A percentile compares a stretch with the other conserved stretches of the same genome.
These are phyloP conservation scores for Globisporangium cederbergense DNA, from an alignment of 352 stramenopile species.

Conservation along the genomic window DNA sequence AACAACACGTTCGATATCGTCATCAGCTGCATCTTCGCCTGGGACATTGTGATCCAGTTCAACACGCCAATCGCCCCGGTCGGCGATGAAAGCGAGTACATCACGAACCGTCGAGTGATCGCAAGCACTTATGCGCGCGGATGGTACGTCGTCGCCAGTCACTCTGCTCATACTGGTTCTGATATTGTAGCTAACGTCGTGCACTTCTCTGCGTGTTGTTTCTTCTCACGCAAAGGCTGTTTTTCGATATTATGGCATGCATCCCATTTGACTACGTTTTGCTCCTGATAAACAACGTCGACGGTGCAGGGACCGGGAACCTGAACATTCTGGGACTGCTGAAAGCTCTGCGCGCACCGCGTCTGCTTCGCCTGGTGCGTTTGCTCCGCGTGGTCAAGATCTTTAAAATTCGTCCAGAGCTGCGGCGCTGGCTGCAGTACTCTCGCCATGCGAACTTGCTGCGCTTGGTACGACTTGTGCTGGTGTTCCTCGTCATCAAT, in stretches of 20 bases:
- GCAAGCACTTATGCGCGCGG: conserved; percentile 49
- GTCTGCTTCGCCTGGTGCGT: conserved; percentile 64
- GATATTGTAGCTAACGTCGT: background rate
- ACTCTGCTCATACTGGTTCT: background rate
- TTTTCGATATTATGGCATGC: conserved; percentile 76
- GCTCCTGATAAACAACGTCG: conserved; percentile 44
- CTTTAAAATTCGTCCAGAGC: conserved; percentile 65
- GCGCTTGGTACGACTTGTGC: conserved; percentile 59
- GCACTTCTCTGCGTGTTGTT: background rate
- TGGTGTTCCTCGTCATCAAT: conserved; percentile 68
- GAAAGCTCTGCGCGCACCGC: conserved; percentile 63
- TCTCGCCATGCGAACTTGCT: conserved; percentile 77
- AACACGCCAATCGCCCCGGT: conserved; percentile 53
- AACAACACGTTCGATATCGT: conserved; percentile 42
- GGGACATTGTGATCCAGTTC: conserved; percentile 74
- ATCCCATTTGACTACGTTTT: conserved; percentile 69
- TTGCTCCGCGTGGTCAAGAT: conserved; percentile 68
- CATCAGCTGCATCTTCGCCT: conserved; percentile 66
- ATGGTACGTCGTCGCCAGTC: conserved; percentile 32
- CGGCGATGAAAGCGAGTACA: conserved; percentile 50
- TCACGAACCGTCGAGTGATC: conserved; percentile 58
- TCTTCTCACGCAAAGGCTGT: conserved; percentile 38
- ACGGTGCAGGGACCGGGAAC: conserved; percentile 28
- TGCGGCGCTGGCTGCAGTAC: conserved; percentile 79
- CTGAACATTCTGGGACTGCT: conserved; percentile 66